Evolutionary conservation across 208 protist species (phyloP).

Genomic region (Acanthamoeba lenticulata): DNA sequence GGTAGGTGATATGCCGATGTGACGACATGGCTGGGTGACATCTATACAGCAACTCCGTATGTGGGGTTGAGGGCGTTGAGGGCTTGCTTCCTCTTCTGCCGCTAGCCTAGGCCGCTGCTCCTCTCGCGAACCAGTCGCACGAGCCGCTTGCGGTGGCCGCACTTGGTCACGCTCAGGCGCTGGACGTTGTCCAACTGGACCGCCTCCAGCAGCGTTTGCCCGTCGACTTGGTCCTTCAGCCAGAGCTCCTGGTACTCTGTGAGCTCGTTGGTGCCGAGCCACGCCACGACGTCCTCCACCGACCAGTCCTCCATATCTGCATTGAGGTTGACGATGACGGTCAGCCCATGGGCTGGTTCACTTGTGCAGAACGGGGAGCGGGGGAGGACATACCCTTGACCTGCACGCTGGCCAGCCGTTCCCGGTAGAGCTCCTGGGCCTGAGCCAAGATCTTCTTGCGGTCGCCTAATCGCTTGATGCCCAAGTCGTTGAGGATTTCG

Average conservation of each 20-base stretch:
- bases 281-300: not conserved
- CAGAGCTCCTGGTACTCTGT: not conserved
- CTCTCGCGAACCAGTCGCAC: not conserved
- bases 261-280: slow-evolving; percentile 8
- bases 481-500: not conserved
- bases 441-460: not conserved
- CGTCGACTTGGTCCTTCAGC: not conserved
- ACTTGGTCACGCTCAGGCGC: not conserved
- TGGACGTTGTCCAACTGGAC: not conserved
- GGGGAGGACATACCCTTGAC: no score
- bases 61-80: no score
- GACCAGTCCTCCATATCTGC: not conserved
- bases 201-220: slow-evolving; percentile 21
- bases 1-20: no score
- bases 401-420: not conserved
- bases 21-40: no score
- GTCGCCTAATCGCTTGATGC: not conserved
- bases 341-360: no score
- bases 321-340: no score
- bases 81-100: no score
- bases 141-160: not conserved
- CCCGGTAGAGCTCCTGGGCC: not conserved
- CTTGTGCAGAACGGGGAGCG: no score
- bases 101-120: no score
- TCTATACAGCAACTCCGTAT: no score